Evolutionary conservation across 495 filamentous ascomycete genomes (phyloP).

Genomic region (Alectoria sarmentosa): DNA sequence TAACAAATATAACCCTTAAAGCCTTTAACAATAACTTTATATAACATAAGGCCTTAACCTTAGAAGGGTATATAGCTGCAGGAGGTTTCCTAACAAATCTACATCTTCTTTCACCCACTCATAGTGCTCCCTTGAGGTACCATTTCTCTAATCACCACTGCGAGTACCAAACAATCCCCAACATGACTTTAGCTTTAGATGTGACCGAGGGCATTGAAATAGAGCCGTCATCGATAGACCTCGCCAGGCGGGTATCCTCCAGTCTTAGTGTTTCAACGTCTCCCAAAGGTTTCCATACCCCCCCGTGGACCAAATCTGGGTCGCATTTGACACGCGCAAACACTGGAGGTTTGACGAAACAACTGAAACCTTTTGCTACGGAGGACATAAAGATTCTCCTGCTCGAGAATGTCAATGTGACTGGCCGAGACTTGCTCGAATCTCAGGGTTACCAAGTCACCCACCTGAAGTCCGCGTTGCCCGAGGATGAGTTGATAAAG

Average conservation of each 20-base stretch:
- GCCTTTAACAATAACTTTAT: too few species aligned
- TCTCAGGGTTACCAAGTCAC: conserved; percentile 95
- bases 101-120: too few species aligned
- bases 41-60: too few species aligned
- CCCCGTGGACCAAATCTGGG: conserved; percentile 42
- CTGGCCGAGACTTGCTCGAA: conserved; percentile 72
- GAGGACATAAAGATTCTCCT: conserved; percentile 94
- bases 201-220: conserved; percentile 19
- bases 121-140: too few species aligned
- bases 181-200: conserved; percentile 19
- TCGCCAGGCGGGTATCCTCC: conserved; percentile 39
- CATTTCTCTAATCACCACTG: too few species aligned
- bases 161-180: neutral
- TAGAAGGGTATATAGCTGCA: too few species aligned
- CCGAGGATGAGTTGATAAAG: conserved; percentile 90
- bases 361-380: conserved; percentile 90
- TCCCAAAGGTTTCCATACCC: conserved; percentile 59
- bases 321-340: conserved; percentile 32
- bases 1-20: too few species aligned
- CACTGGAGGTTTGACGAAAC: conserved; percentile 51
- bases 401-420: conserved; percentile 92
- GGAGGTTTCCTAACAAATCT: too few species aligned
- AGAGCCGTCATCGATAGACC: conserved; percentile 18
- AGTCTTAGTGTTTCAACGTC: conserved; percentile 53
- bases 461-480: conserved; percentile 75